These are phyloP conservation scores for Annona cherimola DNA, from an alignment of 164 flowering plant species.

Conservation along the genomic window DNA sequence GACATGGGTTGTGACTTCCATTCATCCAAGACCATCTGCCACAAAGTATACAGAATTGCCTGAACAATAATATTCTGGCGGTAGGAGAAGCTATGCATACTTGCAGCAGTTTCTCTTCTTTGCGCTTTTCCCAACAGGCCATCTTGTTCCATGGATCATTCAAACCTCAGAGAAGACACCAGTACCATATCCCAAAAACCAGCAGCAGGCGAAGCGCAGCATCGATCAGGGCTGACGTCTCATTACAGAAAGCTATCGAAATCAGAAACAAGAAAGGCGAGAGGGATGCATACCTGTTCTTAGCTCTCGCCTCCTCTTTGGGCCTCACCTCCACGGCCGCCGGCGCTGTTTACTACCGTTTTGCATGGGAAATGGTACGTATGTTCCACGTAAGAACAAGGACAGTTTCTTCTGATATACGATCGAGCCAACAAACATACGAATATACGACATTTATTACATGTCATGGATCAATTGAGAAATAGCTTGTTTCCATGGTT, in stretches of 20 bases:
- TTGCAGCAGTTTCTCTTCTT: not conserved
- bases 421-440: too few relatives aligned
- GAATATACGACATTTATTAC: not conserved
- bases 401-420: too few relatives aligned
- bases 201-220: not conserved
- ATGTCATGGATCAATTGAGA: not conserved
- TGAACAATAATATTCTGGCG: too few relatives aligned
- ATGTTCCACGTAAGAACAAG: too few relatives aligned
- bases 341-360: not conserved
- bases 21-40: not conserved
- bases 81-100: not conserved
- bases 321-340: not conserved
- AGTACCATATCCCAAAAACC: not conserved
- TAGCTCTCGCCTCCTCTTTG: constrained; percentile 64
- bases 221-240: not conserved
- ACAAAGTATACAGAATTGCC: not conserved
- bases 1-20: not conserved
- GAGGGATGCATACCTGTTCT: constrained; percentile 58
- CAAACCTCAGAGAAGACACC: not conserved
- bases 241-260: not conserved
- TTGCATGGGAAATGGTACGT: not conserved
- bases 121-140: not conserved
- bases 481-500: not conserved
- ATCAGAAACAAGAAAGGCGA: constrained; percentile 45
- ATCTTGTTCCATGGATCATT: not conserved